A percentile compares a stretch with the other conserved stretches of the same genome.
Conservation (phyloP, 148 eudicot genomes). For the Fallopia convolvulus region DNA sequence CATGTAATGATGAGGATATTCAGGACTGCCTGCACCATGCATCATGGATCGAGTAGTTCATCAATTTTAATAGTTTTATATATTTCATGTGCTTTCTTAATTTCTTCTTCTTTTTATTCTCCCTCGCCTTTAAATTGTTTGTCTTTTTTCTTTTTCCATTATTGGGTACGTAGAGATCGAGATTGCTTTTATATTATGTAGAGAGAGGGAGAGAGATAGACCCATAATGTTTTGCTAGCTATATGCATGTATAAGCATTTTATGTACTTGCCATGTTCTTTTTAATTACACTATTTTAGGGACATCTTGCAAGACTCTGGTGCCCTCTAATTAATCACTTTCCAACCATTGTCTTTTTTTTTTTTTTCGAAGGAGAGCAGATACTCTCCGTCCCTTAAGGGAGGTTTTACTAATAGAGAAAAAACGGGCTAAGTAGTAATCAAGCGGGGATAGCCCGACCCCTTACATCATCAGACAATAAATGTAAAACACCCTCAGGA, state of each 20-base stretch:
- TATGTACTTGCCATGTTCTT: neutral
- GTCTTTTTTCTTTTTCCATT: neutral
- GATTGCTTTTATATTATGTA: neutral
- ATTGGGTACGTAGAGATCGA: constrained; percentile 3
- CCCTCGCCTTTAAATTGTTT: neutral
- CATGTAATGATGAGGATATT: neutral
- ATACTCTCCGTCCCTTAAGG: no score
- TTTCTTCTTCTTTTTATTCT: neutral
- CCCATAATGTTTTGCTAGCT: neutral
- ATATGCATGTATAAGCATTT: neutral
- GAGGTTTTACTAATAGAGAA: no score
- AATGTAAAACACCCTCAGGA: no score
- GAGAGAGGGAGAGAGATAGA: neutral
- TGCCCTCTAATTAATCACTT: no score
- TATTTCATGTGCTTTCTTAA: neutral
- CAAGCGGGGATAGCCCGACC: no score
- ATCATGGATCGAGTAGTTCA: neutral
- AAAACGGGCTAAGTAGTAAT: no score
- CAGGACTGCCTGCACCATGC: neutral
- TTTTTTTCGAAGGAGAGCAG: no score
- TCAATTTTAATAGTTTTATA: neutral
- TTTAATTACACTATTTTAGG: neutral
- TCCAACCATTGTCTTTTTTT: no score
- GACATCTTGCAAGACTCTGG: neutral
- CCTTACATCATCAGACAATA: no score